Conservation (phyloP, 2,329 filamentous ascomycete species). For the Cercospora janseana region DNA sequence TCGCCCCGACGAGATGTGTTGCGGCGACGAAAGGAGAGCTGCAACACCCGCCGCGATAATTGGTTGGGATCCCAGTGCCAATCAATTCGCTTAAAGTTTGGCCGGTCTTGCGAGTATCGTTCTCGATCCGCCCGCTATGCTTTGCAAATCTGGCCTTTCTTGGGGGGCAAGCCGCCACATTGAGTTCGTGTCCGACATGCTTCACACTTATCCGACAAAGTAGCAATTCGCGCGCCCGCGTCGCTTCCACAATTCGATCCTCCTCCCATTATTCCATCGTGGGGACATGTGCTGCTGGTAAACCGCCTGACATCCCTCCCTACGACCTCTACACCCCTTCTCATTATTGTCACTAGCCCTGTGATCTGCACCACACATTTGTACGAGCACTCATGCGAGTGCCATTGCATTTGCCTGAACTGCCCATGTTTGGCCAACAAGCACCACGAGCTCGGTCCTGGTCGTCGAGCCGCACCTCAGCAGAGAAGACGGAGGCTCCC, state of each 20-base stretch:
- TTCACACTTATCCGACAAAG: slow-evolving; percentile 18
- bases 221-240: slow-evolving; percentile 17
- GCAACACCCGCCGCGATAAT: slow-evolving; percentile 10
- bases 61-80: slow-evolving; percentile 15
- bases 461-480: slow-evolving; percentile 18
- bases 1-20: not conserved
- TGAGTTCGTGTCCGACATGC: slow-evolving; percentile 18
- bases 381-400: slow-evolving; percentile 14
- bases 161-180: slow-evolving; percentile 13
- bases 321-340: not conserved
- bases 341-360: slow-evolving; percentile 1
- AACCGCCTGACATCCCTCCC: slow-evolving; percentile 13
- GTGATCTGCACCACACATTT: not conserved
- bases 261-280: slow-evolving; percentile 3
- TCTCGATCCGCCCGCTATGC: slow-evolving; percentile 9
- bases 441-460: slow-evolving; percentile 17
- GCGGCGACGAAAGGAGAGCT: slow-evolving; percentile 7
- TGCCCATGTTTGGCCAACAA: slow-evolving; percentile 18
- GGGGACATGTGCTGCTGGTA: slow-evolving; percentile 7
- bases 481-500: slow-evolving; percentile 15
- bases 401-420: slow-evolving; percentile 13
- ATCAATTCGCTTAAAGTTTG: slow-evolving; percentile 13
- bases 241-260: slow-evolving; percentile 13
- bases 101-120: slow-evolving; percentile 7
- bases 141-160: slow-evolving; percentile 13